A percentile compares a stretch with the other conserved stretches of the same genome.
Conservation (phyloP, 2,329 filamentous ascomycete genomes). For the Penicillium sp. region DNA sequence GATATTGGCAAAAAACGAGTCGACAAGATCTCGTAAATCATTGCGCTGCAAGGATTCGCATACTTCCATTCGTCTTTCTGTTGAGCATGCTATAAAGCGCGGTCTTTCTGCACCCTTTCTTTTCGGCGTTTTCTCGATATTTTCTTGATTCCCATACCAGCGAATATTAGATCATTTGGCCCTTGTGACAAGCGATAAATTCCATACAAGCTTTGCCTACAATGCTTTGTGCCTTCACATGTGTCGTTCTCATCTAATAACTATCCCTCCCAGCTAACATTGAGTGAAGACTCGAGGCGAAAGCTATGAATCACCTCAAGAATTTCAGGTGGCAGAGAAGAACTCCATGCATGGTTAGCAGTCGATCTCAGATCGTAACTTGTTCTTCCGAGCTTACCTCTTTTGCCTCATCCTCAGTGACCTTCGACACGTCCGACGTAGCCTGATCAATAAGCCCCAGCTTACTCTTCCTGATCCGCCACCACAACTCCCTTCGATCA, state of each 20-base stretch:
- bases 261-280: background rate
- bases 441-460: constrained; percentile 72
- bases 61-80: background rate
- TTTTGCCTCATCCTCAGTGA: constrained; percentile 70
- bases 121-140: constrained; percentile 11
- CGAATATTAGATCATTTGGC: constrained; percentile 3
- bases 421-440: constrained; percentile 63
- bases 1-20: constrained; percentile 51
- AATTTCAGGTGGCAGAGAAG: constrained; percentile 3
- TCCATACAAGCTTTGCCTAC: background rate
- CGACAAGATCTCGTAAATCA: constrained; percentile 46
- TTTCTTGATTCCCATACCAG: constrained; percentile 16
- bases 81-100: background rate
- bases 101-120: background rate
- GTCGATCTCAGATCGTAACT: background rate
- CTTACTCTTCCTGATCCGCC: constrained; percentile 64
- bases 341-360: constrained; percentile 5
- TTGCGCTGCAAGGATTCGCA: background rate
- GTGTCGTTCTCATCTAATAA: background rate
- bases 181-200: background rate
- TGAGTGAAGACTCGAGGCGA: background rate
- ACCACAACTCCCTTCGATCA: constrained; percentile 82
- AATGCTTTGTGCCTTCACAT: background rate
- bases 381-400: constrained; percentile 40
- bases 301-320: background rate